Base-by-base conservation (phyloP, 495 filamentous ascomycete genomes). In the Polyplosphaeria fusca region DNA sequence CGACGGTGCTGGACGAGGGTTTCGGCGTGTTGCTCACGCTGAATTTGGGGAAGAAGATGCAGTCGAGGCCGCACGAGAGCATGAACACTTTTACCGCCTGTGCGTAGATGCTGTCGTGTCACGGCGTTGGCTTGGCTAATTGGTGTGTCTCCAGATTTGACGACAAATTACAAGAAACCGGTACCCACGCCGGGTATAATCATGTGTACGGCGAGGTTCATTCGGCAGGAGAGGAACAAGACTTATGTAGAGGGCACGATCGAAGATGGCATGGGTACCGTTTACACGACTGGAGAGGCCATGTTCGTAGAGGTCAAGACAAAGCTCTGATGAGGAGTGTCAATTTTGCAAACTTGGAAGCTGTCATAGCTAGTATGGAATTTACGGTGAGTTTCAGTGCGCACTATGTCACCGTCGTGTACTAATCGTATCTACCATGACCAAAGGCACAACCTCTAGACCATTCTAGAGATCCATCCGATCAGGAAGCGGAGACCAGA, bases 1-100 rank as follows among this genome's bases (percentile, higher is more conserved):
- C 75, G n/a, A 76, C 79, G 1, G 68, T 88, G 22, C 60, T 87
- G 25, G 82, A 85, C 55, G 79, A 83, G 58, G 68, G 69, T 4
- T 76, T 78, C 61, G 82, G 82, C 0, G 70, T 79, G 12, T 54
- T 83, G 12, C 64, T 80, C 4, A 65, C 71, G 13, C 47, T 74
- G n/a, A 82, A 81, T 59, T 60, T 74, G 51, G 65, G 65, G 20
- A 52, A 58, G 20, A 53, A 63, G 50, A 32, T 55, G 26, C n/a
- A 27, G 26, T 50, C 1, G 64, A 55, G 11, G 51, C 2, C 16
- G 14, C 32, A 67, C 45, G 40, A 45, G 44, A 19, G 19, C 1
- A 37, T 47, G 35, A 58, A 26, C 65, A 63, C 24, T 26, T 73
- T 84, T 47, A 86, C 84, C 30, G 83, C 76, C 5, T 80, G 62